These are phyloP conservation scores for Vachellia collinsii DNA, from an alignment of 306 rosid species.

Conservation along the genomic window DNA sequence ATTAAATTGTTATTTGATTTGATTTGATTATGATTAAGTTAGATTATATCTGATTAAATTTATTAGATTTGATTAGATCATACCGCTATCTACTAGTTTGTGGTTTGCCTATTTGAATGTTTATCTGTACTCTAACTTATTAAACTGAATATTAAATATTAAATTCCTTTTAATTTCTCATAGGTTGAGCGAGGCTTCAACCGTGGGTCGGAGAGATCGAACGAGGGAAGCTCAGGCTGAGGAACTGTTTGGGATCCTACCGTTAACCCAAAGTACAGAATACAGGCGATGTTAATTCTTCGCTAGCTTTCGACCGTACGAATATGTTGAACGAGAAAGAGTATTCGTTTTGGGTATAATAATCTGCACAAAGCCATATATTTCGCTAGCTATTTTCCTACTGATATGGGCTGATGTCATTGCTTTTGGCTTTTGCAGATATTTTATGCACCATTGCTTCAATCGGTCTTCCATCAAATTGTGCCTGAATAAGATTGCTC, in stretches of 20 bases:
- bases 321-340: background rate
- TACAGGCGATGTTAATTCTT: background rate
- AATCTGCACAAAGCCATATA: background rate
- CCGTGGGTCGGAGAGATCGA: background rate
- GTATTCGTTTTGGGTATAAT: background rate
- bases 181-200: slow-evolving; percentile 34
- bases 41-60: too few species aligned
- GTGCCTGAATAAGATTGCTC: background rate
- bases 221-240: background rate
- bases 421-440: background rate
- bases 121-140: too few species aligned
- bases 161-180: too few species aligned
- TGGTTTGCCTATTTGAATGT: too few species aligned
- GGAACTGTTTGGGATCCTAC: background rate
- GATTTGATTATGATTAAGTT: too few species aligned
- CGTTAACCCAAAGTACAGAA: background rate
- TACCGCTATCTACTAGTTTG: too few species aligned
- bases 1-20: too few species aligned
- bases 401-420: background rate
- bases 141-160: too few species aligned
- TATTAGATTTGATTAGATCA: too few species aligned
- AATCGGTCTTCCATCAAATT: background rate
- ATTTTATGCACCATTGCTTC: background rate
- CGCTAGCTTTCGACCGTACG: background rate
- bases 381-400: background rate